phyloP scores from a whole-genome alignment of 345 rosid genomes.

The Rhizophora apiculata region DNA sequence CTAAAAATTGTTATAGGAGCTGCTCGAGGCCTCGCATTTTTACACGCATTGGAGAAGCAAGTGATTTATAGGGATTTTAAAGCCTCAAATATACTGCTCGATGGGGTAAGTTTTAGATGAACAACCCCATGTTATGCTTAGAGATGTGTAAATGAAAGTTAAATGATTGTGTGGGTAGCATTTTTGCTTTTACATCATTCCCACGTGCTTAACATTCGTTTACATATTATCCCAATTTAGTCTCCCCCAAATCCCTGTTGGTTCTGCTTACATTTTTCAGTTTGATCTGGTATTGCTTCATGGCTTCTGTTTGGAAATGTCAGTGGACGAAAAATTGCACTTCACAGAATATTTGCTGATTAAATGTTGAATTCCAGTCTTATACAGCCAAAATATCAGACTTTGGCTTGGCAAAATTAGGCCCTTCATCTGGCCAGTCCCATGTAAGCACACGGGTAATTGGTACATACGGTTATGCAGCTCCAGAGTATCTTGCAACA shows the following conservation, averaged over 20 bases:
- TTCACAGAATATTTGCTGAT: not conserved
- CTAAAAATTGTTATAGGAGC: constrained; percentile 86
- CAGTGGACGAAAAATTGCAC: not conserved
- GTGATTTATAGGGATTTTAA: constrained; percentile 92
- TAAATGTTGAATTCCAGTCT: constrained; percentile 42
- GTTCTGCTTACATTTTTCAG: too few species aligned
- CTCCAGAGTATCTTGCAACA: constrained; percentile 96
- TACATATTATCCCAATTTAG: too few species aligned
- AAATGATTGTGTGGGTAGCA: too few species aligned
- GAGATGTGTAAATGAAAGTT: too few species aligned
- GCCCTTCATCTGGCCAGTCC: constrained; percentile 95
- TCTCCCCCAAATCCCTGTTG: too few species aligned
- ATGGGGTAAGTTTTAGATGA: constrained; percentile 48
- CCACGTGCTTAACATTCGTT: too few species aligned
- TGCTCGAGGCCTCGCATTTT: constrained; percentile 68
- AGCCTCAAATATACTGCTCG: constrained; percentile 86
- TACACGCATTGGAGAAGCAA: constrained; percentile 80
- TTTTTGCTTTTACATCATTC: too few species aligned
- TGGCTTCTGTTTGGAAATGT: not conserved
- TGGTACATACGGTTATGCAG: constrained; percentile 95
- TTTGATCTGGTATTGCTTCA: too few species aligned
- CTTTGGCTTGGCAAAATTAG: constrained; percentile 88
- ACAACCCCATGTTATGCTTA: too few species aligned
- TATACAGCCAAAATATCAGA: constrained; percentile 89
- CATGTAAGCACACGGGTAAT: constrained; percentile 90